phyloP scores from a whole-genome alignment of 192 early-diverging fungal genomes.

The Funneliformis geosporum region DNA sequence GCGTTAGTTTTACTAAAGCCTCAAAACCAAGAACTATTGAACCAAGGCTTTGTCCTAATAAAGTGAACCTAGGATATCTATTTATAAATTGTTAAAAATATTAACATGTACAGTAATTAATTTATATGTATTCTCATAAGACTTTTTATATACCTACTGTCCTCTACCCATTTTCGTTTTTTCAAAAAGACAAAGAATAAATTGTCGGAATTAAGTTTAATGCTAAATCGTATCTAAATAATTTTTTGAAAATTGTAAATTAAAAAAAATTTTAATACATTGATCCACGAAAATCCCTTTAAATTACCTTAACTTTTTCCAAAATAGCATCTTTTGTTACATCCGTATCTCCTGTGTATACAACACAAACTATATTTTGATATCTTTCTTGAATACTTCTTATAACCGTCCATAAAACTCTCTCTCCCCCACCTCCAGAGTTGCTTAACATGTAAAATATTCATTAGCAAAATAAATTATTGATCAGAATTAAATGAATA shows the following conservation, averaged over 20 bases:
- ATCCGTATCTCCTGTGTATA: slow-evolving; percentile 80
- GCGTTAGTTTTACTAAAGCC: slow-evolving; percentile 63
- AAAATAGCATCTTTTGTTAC: slow-evolving; percentile 59
- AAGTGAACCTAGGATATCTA: slow-evolving; percentile 78
- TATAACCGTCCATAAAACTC: slow-evolving; percentile 93
- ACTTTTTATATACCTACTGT: slow-evolving; percentile 51
- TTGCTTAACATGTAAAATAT: slow-evolving; percentile 50
- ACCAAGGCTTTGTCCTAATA: slow-evolving; percentile 84
- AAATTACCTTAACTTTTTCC: slow-evolving; percentile 57
- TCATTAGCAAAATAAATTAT: slow-evolving; percentile 6
- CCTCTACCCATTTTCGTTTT: slow-evolving; percentile 68
- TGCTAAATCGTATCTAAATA: slow-evolving; percentile 63
- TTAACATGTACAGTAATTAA: not conserved
- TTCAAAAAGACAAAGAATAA: slow-evolving; percentile 68
- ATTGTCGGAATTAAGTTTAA: slow-evolving; percentile 55
- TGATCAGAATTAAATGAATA: not conserved
- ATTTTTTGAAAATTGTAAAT: not conserved
- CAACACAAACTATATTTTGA: slow-evolving; percentile 63
- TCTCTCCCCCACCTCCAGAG: slow-evolving; percentile 93
- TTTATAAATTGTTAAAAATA: not conserved
- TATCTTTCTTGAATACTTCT: slow-evolving; percentile 74
- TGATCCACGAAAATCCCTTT: not conserved
- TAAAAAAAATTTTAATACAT: not conserved
- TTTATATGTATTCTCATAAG: not conserved
- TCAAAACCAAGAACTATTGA: slow-evolving; percentile 77